Percentiles rank a stretch among this genome's conserved stretches.
These are phyloP conservation scores for Sporothrix euskadiensis DNA, from an alignment of 2,329 filamentous ascomycete genomes.

Conservation along the genomic window DNA sequence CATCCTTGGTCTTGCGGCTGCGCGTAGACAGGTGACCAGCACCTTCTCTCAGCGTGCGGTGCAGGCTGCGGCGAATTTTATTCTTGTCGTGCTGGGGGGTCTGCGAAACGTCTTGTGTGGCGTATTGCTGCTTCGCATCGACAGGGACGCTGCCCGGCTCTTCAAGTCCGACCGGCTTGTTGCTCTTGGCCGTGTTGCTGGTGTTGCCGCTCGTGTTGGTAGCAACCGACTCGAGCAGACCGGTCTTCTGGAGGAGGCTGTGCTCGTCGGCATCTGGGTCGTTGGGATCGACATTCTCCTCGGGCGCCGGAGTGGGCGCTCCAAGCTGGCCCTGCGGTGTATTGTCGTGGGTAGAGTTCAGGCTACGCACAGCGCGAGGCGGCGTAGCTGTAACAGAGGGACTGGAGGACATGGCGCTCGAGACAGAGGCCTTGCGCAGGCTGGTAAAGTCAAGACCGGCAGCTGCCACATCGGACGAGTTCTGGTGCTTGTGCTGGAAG, in stretches of 20 bases:
- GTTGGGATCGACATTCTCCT: constrained; percentile 36
- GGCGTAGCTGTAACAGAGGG: constrained; percentile 40
- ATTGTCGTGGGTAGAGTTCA: constrained; percentile 39
- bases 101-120: constrained; percentile 32
- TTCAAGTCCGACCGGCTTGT: constrained; percentile 12
- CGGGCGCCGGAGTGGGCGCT: neutral
- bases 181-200: constrained; percentile 19
- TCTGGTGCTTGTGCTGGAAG: constrained; percentile 42
- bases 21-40: constrained; percentile 67
- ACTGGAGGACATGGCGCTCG: constrained; percentile 46
- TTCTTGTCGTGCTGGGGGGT: constrained; percentile 50
- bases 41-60: constrained; percentile 84
- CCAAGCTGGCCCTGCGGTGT: neutral
- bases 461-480: constrained; percentile 47
- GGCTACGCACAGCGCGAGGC: constrained; percentile 38
- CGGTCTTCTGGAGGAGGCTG: constrained; percentile 66
- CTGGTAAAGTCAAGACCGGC: constrained; percentile 41
- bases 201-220: neutral
- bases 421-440: constrained; percentile 47
- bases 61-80: constrained; percentile 80
- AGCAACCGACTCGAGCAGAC: constrained; percentile 54
- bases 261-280: constrained; percentile 67
- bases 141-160: neutral
- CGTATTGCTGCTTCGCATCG: constrained; percentile 17
- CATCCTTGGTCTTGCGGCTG: constrained; percentile 73